These are phyloP conservation scores for Cicer bijugum DNA, from an alignment of 306 rosid species.

Conservation along the genomic window DNA sequence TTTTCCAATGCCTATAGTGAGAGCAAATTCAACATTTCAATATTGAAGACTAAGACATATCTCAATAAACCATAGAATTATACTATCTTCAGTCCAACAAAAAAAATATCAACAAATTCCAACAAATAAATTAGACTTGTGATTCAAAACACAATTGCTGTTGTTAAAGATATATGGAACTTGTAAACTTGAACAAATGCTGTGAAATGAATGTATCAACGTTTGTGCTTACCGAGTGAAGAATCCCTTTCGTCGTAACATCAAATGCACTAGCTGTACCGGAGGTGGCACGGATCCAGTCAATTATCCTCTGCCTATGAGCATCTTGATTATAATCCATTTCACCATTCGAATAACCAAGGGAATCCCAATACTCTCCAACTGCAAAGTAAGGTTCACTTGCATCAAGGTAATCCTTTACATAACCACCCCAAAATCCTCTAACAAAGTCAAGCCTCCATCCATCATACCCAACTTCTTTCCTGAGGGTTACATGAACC, in stretches of 20 bases:
- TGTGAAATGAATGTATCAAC: constrained; percentile 6
- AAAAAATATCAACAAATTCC: not conserved
- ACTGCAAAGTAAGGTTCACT: constrained; percentile 84
- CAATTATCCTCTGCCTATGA: constrained; percentile 93
- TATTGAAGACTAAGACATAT: not conserved
- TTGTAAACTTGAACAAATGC: not conserved
- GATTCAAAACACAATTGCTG: too few species aligned
- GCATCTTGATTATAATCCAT: constrained; percentile 98
- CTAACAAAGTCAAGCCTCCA: constrained; percentile 99
- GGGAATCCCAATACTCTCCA: constrained; percentile 98
- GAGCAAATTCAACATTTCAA: not conserved
- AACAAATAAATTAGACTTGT: too few species aligned
- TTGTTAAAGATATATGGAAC: too few species aligned
- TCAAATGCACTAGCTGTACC: constrained; percentile 94
- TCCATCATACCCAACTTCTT: constrained; percentile 94
- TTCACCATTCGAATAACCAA: constrained; percentile 79
- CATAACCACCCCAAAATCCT: constrained; percentile 99
- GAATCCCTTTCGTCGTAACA: constrained; percentile 97
- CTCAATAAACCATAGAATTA: not conserved
- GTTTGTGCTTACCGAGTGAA: constrained; percentile 77
- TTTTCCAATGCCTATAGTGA: constrained; percentile 66
- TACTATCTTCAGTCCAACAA: not conserved
- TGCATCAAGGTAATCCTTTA: constrained; percentile 85
- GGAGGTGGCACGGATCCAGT: constrained; percentile 89
- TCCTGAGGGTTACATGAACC: constrained; percentile 49